Conservation (phyloP, 805 yeast genomes). For the Pichia phayaonensis region DNA sequence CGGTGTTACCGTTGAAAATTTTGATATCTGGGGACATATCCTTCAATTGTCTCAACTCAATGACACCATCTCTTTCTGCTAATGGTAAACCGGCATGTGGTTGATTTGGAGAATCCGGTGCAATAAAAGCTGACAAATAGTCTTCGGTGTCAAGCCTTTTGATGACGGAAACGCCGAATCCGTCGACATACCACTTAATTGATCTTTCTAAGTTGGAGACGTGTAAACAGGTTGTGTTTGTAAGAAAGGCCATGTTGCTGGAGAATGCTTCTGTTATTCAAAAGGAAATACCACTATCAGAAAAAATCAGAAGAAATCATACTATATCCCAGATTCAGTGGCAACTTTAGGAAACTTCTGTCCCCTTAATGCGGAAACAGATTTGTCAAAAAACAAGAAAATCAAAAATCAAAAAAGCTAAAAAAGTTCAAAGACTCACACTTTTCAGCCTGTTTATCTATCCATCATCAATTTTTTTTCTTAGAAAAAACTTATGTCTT, state of each 20-base stretch:
- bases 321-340: too few species aligned
- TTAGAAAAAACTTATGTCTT: background rate
- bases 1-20: conserved; percentile 76
- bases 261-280: background rate
- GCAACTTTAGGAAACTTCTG: too few species aligned
- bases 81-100: conserved; percentile 33
- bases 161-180: conserved; percentile 66
- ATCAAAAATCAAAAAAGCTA: too few species aligned
- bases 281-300: too few species aligned
- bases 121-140: conserved; percentile 65
- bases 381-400: too few species aligned
- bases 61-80: conserved; percentile 50
- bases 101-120: conserved; percentile 39
- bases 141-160: conserved; percentile 45
- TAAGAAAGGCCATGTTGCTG: conserved; percentile 30
- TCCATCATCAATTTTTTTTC: too few species aligned
- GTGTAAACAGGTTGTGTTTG: conserved; percentile 72
- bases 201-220: conserved; percentile 74
- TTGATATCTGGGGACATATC: conserved; percentile 40
- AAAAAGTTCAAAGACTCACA: too few species aligned
- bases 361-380: too few species aligned
- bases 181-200: conserved; percentile 61
- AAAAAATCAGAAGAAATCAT: too few species aligned
- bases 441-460: too few species aligned
- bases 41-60: conserved; percentile 76